Evolutionary conservation across 768 basidiomycete species (phyloP), one percentile per base, ranked within the genome.

Genomic region (Boletus vermiculosoides): DNA sequence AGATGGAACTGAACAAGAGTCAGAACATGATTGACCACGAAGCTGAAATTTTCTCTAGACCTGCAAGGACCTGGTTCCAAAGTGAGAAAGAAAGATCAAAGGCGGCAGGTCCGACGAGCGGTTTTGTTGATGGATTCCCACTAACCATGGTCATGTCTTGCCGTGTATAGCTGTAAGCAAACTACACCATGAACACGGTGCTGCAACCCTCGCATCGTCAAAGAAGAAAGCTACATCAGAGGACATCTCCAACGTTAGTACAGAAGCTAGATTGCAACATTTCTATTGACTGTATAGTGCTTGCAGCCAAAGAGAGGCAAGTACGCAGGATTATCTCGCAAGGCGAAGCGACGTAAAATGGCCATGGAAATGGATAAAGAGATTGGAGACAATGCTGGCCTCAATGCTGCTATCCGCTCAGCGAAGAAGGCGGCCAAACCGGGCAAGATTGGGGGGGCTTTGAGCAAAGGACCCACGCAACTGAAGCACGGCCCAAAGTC

Each of bases 21-120:
- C 83, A 96, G 74, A 99, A 99, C 71, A 85, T 98, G 80, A 84
- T 98, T 48, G 89, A 97, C 69, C 93, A 98, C 61, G 83, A 91
- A 72, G 83, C 80, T 12, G 96, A 98, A 75, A 99, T 99, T 63
- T 91, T 85, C 71, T 87, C 92, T 22, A 80, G 95, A 56, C 97
- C 97, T 6, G 93, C 94, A 18, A 82, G 96, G 64, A 98, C 94
- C n/a, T 99, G 97, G 97, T 99, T 99, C 81, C 97, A 98, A 74
- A 85, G 81, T 10, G 78, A 80, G 55, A 90, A 88, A 71, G 93
- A 97, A 65, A 98, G 90, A 76, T 73, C 79, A 59, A 83, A 82
- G 57, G 81, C 93, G 5, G 84, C 88, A 83, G 88, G 94, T 96
- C 59, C 41, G 62, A 48, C 20, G 2, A 12, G 39, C 18, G 4